These are phyloP conservation scores for Epithele typhae DNA, from an alignment of 768 basidiomycete genomes.

Conservation along the genomic window DNA sequence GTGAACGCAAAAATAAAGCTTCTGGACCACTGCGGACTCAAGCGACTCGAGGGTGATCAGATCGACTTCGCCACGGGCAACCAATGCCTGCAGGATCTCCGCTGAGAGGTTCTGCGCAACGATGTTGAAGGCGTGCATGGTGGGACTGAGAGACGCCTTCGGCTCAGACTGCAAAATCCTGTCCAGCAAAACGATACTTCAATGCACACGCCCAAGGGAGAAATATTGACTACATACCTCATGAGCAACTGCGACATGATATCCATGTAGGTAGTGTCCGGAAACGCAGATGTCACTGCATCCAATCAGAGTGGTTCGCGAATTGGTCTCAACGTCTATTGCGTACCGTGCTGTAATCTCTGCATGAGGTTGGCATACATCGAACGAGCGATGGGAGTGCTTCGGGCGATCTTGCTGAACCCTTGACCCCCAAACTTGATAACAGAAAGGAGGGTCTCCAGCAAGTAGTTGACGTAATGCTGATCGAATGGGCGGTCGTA, in stretches of 20 bases:
- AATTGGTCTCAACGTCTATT: neutral
- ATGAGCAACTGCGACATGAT: constrained; percentile 64
- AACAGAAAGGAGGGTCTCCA: constrained; percentile 74
- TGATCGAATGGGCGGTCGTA: constrained; percentile 82
- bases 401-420: constrained; percentile 70
- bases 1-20: constrained; percentile 74
- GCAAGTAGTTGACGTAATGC: constrained; percentile 60
- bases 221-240: constrained; percentile 50
- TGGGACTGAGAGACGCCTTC: constrained; percentile 35
- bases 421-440: constrained; percentile 89
- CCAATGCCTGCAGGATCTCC: constrained; percentile 78
- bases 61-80: constrained; percentile 80
- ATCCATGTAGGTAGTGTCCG: constrained; percentile 71
- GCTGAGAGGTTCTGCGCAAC: constrained; percentile 69
- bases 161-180: constrained; percentile 84
- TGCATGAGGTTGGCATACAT: constrained; percentile 57
- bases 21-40: constrained; percentile 67
- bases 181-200: neutral
- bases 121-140: constrained; percentile 59
- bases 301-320: constrained; percentile 1
- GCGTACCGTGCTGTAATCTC: constrained; percentile 57
- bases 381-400: constrained; percentile 59
- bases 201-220: too few species aligned
- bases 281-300: constrained; percentile 13
- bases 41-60: constrained; percentile 52